Evolutionary conservation across 495 filamentous ascomycete genomes (phyloP).

Genomic region (Hapsidospora chrysogenum): DNA sequence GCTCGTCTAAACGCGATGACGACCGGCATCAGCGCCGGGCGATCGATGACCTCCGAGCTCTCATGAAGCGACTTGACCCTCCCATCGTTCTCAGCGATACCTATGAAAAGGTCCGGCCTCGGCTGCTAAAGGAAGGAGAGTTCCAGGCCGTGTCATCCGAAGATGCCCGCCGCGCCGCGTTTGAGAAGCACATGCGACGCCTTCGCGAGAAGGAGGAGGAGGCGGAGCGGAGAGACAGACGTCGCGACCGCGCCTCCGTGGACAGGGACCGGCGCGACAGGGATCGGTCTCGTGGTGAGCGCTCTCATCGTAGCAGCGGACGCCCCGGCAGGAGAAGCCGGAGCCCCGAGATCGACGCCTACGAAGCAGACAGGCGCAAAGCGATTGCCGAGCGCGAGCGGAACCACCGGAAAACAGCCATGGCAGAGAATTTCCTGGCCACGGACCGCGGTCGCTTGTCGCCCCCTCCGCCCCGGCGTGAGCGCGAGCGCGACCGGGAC

Average conservation of each 20-base stretch:
- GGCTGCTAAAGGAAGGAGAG: constrained; percentile 65
- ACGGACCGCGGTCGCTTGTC: constrained; percentile 25
- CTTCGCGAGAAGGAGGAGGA: constrained; percentile 85
- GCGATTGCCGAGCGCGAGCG: constrained; percentile 76
- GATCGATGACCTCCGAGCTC: constrained; percentile 69
- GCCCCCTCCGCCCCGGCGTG: constrained; percentile 31
- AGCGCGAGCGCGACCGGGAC: constrained; percentile 26
- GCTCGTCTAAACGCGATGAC: constrained; percentile 70
- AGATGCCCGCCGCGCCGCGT: constrained; percentile 64
- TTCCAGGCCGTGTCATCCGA: constrained; percentile 69
- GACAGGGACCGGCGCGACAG: constrained; percentile 41
- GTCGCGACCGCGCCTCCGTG: constrained; percentile 40
- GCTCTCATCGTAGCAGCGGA: constrained; percentile 41
- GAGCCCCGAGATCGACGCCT: constrained; percentile 71
- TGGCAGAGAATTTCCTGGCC: constrained; percentile 41
- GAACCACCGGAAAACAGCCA: constrained; percentile 65
- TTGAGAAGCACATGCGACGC: constrained; percentile 84
- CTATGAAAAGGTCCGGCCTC: constrained; percentile 68
- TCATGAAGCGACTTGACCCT: constrained; percentile 85
- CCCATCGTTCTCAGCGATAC: constrained; percentile 58
- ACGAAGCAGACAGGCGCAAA: constrained; percentile 76
- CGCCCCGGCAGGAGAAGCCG: constrained; percentile 37
- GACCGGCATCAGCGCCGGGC: constrained; percentile 78
- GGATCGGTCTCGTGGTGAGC: constrained; percentile 39
- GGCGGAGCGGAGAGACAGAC: constrained; percentile 53